These are phyloP conservation scores for Sonneratia caseolaris DNA, from an alignment of 345 rosid species.

Conservation along the genomic window DNA sequence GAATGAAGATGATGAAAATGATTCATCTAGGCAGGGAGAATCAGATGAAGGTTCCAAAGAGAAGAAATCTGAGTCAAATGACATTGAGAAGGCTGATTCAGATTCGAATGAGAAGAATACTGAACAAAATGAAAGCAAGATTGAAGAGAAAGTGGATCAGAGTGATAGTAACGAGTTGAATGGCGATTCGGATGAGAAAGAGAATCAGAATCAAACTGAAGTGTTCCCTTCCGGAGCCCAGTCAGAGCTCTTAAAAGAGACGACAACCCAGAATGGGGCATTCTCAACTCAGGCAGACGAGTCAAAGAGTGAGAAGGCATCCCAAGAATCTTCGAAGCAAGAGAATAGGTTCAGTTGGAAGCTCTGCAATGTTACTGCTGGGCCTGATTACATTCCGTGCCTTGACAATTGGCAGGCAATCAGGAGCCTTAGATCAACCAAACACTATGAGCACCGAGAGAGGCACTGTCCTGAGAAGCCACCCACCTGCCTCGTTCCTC, in stretches of 20 bases:
- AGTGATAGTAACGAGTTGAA: constrained; percentile 30
- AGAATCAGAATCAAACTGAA: constrained; percentile 41
- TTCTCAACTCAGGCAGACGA: constrained; percentile 88
- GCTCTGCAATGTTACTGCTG: constrained; percentile 80
- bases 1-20: constrained; percentile 24
- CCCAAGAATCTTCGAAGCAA: constrained; percentile 39
- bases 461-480: constrained; percentile 89
- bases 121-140: constrained; percentile 24
- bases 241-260: constrained; percentile 77
- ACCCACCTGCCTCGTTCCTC: constrained; percentile 81
- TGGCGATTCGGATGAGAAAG: constrained; percentile 26
- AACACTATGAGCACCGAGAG: constrained; percentile 95
- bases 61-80: constrained; percentile 27
- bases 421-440: constrained; percentile 55
- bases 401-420: constrained; percentile 89
- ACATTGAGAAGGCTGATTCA: constrained; percentile 25
- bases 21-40: constrained; percentile 30
- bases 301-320: constrained; percentile 79
- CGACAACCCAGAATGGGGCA: constrained; percentile 51
- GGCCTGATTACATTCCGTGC: constrained; percentile 90
- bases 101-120: constrained; percentile 23
- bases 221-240: constrained; percentile 70
- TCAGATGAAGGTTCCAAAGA: constrained; percentile 33
- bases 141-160: constrained; percentile 34
- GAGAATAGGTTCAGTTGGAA: constrained; percentile 53